phyloP scores from a whole-genome alignment of 2,329 filamentous ascomycete genomes.

The Cladophialophora immunda region DNA sequence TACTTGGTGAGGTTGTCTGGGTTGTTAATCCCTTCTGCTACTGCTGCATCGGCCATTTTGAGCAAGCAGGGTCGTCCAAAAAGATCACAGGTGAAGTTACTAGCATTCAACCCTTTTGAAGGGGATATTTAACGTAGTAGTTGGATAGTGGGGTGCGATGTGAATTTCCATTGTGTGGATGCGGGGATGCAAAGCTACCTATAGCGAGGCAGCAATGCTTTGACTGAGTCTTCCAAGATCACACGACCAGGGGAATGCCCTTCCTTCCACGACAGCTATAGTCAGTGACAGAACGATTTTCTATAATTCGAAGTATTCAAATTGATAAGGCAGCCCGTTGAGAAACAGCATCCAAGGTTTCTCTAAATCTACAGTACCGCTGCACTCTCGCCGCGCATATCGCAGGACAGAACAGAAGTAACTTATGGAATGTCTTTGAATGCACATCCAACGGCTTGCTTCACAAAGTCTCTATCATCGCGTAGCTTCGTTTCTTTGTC shows the following conservation, averaged over 20 bases:
- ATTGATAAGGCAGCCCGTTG: not conserved
- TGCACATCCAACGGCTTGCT: not conserved
- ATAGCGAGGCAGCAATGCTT: not conserved
- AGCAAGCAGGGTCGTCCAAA: not conserved
- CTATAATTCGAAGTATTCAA: not conserved
- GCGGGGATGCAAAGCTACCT: conserved; percentile 12
- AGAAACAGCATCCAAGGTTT: not conserved
- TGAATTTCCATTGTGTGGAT: conserved; percentile 48
- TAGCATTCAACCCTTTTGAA: not conserved
- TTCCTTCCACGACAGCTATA: not conserved
- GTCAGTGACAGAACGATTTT: not conserved
- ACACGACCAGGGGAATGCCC: not conserved
- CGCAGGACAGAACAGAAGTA: not conserved
- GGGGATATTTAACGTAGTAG: not conserved
- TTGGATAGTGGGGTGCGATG: conserved; percentile 70
- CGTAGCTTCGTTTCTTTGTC: not conserved
- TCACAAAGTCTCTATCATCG: not conserved
- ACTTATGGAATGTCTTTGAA: not conserved
- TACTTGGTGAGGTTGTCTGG: conserved; percentile 90
- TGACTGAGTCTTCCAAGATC: not conserved
- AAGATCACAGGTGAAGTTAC: not conserved
- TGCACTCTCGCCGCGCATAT: not conserved
- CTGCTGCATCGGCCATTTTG: not conserved
- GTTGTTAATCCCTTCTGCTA: conserved; percentile 57
- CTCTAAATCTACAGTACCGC: not conserved